phyloP scores from a whole-genome alignment of 75 land plant genomes.

The Pinus albicaulis region DNA sequence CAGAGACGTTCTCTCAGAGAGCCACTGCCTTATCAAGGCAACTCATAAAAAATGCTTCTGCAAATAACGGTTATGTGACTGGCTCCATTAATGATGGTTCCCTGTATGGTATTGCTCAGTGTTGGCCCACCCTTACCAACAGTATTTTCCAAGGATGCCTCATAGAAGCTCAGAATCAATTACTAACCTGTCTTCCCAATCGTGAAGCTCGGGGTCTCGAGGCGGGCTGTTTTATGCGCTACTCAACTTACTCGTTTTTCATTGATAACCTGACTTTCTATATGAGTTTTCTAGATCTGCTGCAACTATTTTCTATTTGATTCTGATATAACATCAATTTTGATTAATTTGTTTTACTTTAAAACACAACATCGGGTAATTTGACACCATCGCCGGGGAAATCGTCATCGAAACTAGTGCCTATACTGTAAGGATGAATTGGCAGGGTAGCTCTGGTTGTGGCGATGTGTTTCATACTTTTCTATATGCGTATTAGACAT shows the following conservation, averaged over 20 bases:
- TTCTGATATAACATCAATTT: too few species aligned
- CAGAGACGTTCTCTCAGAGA: not conserved
- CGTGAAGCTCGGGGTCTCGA: constrained; percentile 19
- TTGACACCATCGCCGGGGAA: too few species aligned
- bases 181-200: constrained; percentile 9
- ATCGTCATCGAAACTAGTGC: too few species aligned
- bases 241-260: constrained; percentile 13
- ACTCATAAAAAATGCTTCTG: not conserved
- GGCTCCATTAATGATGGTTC: not conserved
- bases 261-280: too few species aligned
- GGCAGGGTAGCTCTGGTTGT: too few species aligned
- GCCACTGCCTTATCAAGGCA: not conserved
- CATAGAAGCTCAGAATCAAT: constrained; percentile 1
- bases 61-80: not conserved
- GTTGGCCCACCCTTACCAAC: constrained; percentile 25
- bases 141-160: constrained; percentile 14
- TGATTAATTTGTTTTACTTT: too few species aligned
- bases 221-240: constrained; percentile 37
- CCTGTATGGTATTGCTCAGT: constrained; percentile 20
- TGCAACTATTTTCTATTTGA: too few species aligned
- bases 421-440: too few species aligned
- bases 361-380: too few species aligned
- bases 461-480: too few species aligned
- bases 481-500: too few species aligned
- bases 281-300: too few species aligned